Base-by-base conservation (phyloP, 768 basidiomycete species). In the Leccinum uliginosum region DNA sequence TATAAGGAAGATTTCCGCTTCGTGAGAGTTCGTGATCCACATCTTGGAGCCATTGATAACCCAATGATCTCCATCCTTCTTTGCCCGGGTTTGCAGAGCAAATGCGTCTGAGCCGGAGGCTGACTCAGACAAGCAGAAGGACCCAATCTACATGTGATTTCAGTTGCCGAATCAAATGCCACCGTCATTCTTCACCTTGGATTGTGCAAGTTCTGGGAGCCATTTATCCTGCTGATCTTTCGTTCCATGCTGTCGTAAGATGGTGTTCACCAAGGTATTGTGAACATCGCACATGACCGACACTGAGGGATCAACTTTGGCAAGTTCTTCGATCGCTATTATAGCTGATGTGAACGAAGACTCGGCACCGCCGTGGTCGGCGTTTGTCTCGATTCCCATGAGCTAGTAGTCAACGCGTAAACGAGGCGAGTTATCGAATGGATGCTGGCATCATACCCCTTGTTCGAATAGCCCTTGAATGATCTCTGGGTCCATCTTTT, bases 211-310 rank as follows among this genome's bases (percentile, higher is more conserved):
- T 62, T 82, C 79, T 5, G 97, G 95, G 15, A 98, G 75, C 83
- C 89, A 99, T 64, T 88, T 89, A 56, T 87, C 86, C 70, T 93
- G 82, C 67, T 98, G 89, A 65, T 86, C 89, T 60, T 89, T 79
- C 7, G 83, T 88, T 2, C 86, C 96, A 66, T 97, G 89, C 64
- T 84, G 84, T 56, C 96, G 84, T 64, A 98, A 73, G 62, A 98
- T 87, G 34, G 96, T 97, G 75, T 98, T 96, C 61, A 98, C 92
- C 38, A 99, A 85, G 12, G 97, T 99, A 71, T 98, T 98, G 80
- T 99, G 97, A 4, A 99, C 97, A 67, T 99, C 97, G 62, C 92
- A 95, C 71, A 96, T 75, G 26, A 98, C 97, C 4, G 95, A 97
- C 15, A 99, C 96, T 3, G 91, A 91, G 0, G 97, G 93, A 71